Percentiles rank a stretch among this genome's conserved stretches.
Evolutionary conservation across 2,329 filamentous ascomycete species (phyloP).

Genomic region (Trichoderma sp.): DNA sequence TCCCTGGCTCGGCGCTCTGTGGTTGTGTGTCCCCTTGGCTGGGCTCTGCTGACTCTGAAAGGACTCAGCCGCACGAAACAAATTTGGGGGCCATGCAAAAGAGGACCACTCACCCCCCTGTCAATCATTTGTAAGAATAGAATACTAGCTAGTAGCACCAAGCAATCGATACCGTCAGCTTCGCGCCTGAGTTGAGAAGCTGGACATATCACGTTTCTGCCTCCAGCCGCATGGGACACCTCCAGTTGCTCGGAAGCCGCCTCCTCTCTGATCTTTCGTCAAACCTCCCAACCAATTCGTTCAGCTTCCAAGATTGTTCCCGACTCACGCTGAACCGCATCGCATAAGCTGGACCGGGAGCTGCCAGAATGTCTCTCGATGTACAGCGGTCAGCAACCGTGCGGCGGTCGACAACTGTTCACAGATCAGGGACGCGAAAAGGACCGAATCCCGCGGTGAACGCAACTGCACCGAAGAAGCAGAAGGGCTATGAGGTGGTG

Average conservation of each 20-base stretch:
- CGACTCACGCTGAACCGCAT: not conserved
- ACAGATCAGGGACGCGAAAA: slow-evolving; percentile 27
- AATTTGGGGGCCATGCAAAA: slow-evolving; percentile 10
- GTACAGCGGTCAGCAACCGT: slow-evolving; percentile 1
- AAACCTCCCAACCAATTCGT: too few relatives aligned
- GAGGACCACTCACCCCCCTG: not conserved
- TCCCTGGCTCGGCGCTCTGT: too few relatives aligned
- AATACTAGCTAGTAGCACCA: not conserved
- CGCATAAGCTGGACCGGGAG: not conserved
- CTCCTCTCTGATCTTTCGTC: not conserved
- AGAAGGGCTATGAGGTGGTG: slow-evolving; percentile 42
- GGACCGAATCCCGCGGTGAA: slow-evolving; percentile 10
- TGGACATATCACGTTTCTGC: slow-evolving; percentile 7
- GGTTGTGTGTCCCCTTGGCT: too few relatives aligned
- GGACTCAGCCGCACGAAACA: not conserved
- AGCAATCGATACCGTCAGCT: not conserved
- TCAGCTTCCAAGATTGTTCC: not conserved
- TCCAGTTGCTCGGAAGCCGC: not conserved
- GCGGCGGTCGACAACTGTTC: slow-evolving; percentile 15
- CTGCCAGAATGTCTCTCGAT: not conserved
- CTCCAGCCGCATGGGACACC: not conserved
- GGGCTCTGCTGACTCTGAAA: too few relatives aligned
- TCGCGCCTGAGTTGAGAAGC: too few relatives aligned
- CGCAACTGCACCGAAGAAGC: slow-evolving; percentile 31
- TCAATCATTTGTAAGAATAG: not conserved